A percentile compares a stretch with the other conserved stretches of the same genome.
These are phyloP conservation scores for Blumeriella jaapii DNA, from an alignment of 2,329 filamentous ascomycete species.

Conservation along the genomic window DNA sequence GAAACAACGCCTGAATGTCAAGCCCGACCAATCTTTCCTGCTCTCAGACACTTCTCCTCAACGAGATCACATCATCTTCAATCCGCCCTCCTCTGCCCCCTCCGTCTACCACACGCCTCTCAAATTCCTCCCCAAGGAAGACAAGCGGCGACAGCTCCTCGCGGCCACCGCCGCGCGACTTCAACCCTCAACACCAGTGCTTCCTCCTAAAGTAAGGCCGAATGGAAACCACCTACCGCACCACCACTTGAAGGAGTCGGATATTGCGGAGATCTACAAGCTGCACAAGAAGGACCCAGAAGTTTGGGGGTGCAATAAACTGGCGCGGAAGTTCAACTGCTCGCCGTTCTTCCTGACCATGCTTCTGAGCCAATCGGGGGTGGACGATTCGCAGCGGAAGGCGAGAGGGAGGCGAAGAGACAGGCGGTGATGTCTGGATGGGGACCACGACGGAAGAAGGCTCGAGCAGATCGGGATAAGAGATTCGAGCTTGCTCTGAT, in stretches of 20 bases:
- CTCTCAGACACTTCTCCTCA: constrained; percentile 25
- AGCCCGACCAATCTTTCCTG: constrained; percentile 50
- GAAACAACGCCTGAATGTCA: constrained; percentile 35
- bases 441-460: constrained; percentile 43
- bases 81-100: constrained; percentile 41
- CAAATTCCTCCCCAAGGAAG: constrained; percentile 47
- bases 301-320: constrained; percentile 40
- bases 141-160: constrained; percentile 25
- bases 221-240: constrained; percentile 16
- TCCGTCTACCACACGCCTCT: constrained; percentile 55
- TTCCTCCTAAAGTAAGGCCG: constrained; percentile 24
- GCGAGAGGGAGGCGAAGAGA: constrained; percentile 34
- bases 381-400: constrained; percentile 30
- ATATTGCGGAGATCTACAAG: constrained; percentile 48
- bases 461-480: constrained; percentile 43
- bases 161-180: constrained; percentile 16
- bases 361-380: constrained; percentile 34
- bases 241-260: constrained; percentile 40
- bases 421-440: constrained; percentile 42
- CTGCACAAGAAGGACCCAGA: constrained; percentile 42
- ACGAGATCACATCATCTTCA: constrained; percentile 41
- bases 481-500: constrained; percentile 30
- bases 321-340: constrained; percentile 46
- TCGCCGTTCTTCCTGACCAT: constrained; percentile 46
- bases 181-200: constrained; percentile 3